Conservation (phyloP, 768 basidiomycete species). For the Suillus americanus region DNA sequence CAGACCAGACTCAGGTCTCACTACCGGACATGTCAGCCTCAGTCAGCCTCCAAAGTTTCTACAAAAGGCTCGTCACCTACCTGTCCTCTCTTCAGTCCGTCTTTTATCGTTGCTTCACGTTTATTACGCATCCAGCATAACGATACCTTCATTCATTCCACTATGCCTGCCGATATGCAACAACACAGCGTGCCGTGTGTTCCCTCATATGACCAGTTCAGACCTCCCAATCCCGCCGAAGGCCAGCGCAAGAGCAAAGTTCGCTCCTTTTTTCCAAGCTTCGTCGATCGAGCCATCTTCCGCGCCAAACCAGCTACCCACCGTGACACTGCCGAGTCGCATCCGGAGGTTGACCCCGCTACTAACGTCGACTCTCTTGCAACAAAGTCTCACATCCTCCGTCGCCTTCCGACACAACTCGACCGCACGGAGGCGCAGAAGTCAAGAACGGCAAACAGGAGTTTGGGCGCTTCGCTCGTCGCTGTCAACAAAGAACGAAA, state of each 20-base stretch:
- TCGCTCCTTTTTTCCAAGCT: background rate
- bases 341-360: background rate
- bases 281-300: background rate
- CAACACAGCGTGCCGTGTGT: background rate
- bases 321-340: background rate
- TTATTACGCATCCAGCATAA: background rate
- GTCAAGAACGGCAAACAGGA: background rate
- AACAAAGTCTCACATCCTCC: background rate
- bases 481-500: background rate
- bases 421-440: background rate
- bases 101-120: background rate
- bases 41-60: background rate
- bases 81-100: background rate
- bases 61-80: background rate
- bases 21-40: background rate
- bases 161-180: background rate
- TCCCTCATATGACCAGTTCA: background rate
- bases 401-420: background rate
- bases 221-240: background rate
- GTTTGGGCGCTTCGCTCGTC: background rate
- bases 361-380: background rate
- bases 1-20: background rate
- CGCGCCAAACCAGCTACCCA: background rate
- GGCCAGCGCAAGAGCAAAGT: background rate
- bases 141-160: background rate